Base-by-base conservation (phyloP, 129 eudicot genomes). In the Tagetes erecta region DNA sequence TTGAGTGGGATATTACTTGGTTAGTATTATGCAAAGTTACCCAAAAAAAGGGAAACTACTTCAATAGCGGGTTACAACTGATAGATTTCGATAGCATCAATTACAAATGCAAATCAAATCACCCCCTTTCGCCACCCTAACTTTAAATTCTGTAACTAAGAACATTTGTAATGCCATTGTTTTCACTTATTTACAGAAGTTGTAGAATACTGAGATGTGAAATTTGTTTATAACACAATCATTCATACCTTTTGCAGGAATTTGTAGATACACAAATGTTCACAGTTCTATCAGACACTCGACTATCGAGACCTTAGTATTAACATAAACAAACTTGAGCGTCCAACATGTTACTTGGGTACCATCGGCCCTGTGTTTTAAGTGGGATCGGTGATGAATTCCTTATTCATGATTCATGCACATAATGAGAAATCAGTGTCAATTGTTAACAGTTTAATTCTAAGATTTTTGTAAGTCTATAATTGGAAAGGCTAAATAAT, bases 261-360 rank as follows among this genome's bases (percentile, higher is more conserved):
- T 93, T 93, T 71, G 95, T 88, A 62, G 98, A 93, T 58, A 93
- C 97, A 71, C 98, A 93, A 49, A 81, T 90, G 79, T 93, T 93
- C 78, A 46, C 88, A 14, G 96, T 93, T 72, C 51, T 90, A 65
- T 90, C 93, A 8, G 97, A 93, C 83, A 75, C 80, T 76, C 91
- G 88, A 70, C 79, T 93, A 37, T 73, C 92, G 42, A 83, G 87
- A 80, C 80, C 66, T 31, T 87, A 88, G 71, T 88, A 85, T 67
- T 69, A 75, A 66, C 37, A 10, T 6, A 6, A 44, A 44, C 49
- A 8, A 44, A 44, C 49, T 37, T 68, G 34, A 3, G 3, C 31
- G 37, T 63, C 49, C 44, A 44, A 2, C 35, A 6, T 46, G 4
- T 49, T 66, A 20, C 64, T 39, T 40, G 11, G 64, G 52, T 33